Evolutionary conservation across 768 basidiomycete species (phyloP).

Genomic region (Filobasidium floriforme): DNA sequence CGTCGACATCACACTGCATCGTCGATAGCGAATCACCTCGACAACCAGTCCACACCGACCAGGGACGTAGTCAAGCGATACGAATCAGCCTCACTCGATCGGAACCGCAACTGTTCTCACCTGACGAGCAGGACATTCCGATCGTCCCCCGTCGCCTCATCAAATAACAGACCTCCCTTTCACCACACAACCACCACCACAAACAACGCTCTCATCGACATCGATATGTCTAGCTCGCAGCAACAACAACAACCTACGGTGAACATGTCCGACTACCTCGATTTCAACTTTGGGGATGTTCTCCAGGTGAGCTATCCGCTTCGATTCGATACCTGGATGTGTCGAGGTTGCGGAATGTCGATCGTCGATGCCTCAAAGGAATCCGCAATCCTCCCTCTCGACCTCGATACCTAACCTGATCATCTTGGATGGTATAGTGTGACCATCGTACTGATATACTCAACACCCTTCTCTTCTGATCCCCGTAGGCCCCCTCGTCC

Average conservation of each 20-base stretch:
- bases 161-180: no score
- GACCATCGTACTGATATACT: background rate
- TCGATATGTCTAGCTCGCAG: background rate
- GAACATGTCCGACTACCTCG: conserved; percentile 5
- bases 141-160: no score
- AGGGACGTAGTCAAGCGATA: no score
- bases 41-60: no score
- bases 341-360: no score
- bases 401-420: background rate
- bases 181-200: no score
- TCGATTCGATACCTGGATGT: no score
- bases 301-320: conserved; percentile 4
- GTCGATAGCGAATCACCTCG: no score
- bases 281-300: conserved; percentile 2
- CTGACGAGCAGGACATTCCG: no score
- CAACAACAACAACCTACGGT: background rate
- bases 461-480: background rate
- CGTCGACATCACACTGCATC: no score
- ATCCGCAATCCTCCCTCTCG: background rate
- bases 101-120: no score
- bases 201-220: background rate
- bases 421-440: background rate
- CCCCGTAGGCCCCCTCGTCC: background rate
- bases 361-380: background rate
- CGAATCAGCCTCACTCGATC: no score